Base-by-base conservation (phyloP, 2,329 filamentous ascomycete species). In the Alternaria sp. region DNA sequence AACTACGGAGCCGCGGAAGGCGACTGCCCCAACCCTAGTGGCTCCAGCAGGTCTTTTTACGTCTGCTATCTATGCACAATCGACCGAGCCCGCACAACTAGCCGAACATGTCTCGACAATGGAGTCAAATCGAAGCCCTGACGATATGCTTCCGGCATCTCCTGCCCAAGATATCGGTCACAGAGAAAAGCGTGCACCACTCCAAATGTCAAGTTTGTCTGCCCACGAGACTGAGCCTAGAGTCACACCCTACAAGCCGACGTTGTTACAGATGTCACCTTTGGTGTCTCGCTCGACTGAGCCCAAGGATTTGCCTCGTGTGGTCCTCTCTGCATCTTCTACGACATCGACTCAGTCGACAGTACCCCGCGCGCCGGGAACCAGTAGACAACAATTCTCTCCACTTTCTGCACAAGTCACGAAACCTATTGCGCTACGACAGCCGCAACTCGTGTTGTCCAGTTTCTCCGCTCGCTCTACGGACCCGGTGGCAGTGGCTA, bases 21-120 rank as follows among this genome's bases (percentile, higher is more conserved):
- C 62, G 30, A 55, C 58, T 30, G 54, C 61, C 49, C 49, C 66
- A 10, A 78, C 68, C 32, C 59, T 64, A 15, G 55, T 71, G 26
- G 61, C 57, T 30, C 57, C 69, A 26, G 60, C 61, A 30, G 66
- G 68, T n/a, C 61, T 79, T 15, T 62, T 69, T 43, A 72, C 75
- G 36, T 79, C 77, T 36, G 65, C 67, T 10, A 66, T 80, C 25
- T 69, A 70, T 46, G 65, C 73, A 28, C 75, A 79, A 58, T 65
- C 69, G 36, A 73, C 73, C 12, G 74, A 72, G 56, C 72, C 74
- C 15, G 36, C 56, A 19, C 64, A 66, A 40, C 59, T 59, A n/a
- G 51, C 25, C 21, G 57, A 58, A 36, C 2, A 56, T 30, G 52
- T 21, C 15, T n/a, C 50, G 13, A 44, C 52, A 25, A 40, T 52